Percentiles rank a stretch among this genome's conserved stretches.
These are phyloP conservation scores for Sanguinoderma infundibulare DNA, from an alignment of 1,284 basidiomycete species.

Conservation along the genomic window DNA sequence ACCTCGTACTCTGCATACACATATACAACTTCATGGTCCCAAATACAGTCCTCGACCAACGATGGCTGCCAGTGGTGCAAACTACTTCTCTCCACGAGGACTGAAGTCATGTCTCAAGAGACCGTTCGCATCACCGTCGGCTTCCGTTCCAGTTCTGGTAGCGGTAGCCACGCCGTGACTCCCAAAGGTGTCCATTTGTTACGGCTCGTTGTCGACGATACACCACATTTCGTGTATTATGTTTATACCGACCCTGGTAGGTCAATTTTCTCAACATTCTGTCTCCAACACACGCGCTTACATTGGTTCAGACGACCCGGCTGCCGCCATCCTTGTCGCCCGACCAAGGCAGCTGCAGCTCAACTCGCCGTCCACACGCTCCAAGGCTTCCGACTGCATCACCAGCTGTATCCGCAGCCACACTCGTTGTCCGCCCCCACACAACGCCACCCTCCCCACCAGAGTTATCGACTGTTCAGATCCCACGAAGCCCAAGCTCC, in stretches of 20 bases:
- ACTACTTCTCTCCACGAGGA: slow-evolving; percentile 6
- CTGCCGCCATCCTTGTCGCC: slow-evolving; percentile 5
- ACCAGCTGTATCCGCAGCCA: slow-evolving; percentile 13
- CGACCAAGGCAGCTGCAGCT: background rate
- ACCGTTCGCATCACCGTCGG: slow-evolving; percentile 6
- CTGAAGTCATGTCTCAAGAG: slow-evolving; percentile 6
- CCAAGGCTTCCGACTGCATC: slow-evolving; percentile 5
- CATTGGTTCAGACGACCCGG: slow-evolving; percentile 1
- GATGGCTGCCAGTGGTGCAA: slow-evolving; percentile 14
- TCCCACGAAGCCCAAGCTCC: slow-evolving; percentile 9
- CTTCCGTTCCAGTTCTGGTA: slow-evolving; percentile 7
- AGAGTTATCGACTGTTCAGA: slow-evolving; percentile 13
- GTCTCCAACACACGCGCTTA: background rate
- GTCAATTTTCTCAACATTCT: background rate
- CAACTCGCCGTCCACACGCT: background rate
- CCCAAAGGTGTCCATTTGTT: slow-evolving; percentile 18
- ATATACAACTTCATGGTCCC: slow-evolving; percentile 13
- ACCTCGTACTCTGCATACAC: slow-evolving; percentile 8
- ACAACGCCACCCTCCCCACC: slow-evolving; percentile 7
- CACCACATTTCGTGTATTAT: slow-evolving; percentile 15
- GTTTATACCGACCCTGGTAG: slow-evolving; percentile 12
- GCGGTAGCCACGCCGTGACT: slow-evolving; percentile 3
- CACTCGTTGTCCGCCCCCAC: slow-evolving; percentile 11
- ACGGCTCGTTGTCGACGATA: slow-evolving; percentile 9
- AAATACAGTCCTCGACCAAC: slow-evolving; percentile 3